phyloP scores from a whole-genome alignment of 2,329 filamentous ascomycete genomes.

The Colletotrichum incanum region DNA sequence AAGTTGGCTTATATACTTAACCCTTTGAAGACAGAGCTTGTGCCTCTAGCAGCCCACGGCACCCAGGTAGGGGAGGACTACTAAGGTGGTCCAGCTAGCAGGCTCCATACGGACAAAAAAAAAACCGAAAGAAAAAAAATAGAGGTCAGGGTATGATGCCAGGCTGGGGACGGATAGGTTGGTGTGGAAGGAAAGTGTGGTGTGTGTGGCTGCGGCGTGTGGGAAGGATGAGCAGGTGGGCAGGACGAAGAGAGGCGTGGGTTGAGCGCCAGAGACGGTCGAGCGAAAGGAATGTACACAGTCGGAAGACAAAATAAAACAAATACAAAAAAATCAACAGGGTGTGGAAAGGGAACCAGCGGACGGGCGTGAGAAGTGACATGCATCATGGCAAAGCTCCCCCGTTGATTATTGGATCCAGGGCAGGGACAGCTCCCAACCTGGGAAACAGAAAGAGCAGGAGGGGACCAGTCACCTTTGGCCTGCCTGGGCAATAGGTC shows the following conservation, averaged over 20 bases:
- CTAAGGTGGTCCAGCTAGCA: conserved; percentile 27
- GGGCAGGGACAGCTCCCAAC: conserved; percentile 19
- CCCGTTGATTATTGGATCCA: conserved; percentile 17
- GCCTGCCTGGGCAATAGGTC: not conserved
- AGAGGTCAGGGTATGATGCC: conserved; percentile 36
- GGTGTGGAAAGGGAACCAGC: conserved; percentile 23
- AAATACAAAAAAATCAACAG: conserved; percentile 31
- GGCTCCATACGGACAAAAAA: conserved; percentile 13
- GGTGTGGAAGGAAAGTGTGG: conserved; percentile 16
- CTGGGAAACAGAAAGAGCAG: not conserved
- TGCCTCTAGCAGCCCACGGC: conserved; percentile 39
- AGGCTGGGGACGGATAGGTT: conserved; percentile 15
- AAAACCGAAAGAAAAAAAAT: not conserved
- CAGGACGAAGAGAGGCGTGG: conserved; percentile 17
- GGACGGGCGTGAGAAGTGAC: conserved; percentile 37
- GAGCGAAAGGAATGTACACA: conserved; percentile 17
- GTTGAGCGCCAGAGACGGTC: conserved; percentile 19
- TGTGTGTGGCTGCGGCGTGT: conserved; percentile 32
- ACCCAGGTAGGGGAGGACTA: conserved; percentile 25
- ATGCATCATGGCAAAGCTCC: conserved; percentile 37
- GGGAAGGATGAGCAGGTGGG: conserved; percentile 16
- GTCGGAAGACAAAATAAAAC: conserved; percentile 11
- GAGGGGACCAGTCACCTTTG: not conserved
- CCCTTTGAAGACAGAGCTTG: conserved; percentile 47
- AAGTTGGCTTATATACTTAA: conserved; percentile 58